These are phyloP conservation scores for Pleodorina starrii DNA, from an alignment of 139 green algal genomes.

Conservation along the genomic window DNA sequence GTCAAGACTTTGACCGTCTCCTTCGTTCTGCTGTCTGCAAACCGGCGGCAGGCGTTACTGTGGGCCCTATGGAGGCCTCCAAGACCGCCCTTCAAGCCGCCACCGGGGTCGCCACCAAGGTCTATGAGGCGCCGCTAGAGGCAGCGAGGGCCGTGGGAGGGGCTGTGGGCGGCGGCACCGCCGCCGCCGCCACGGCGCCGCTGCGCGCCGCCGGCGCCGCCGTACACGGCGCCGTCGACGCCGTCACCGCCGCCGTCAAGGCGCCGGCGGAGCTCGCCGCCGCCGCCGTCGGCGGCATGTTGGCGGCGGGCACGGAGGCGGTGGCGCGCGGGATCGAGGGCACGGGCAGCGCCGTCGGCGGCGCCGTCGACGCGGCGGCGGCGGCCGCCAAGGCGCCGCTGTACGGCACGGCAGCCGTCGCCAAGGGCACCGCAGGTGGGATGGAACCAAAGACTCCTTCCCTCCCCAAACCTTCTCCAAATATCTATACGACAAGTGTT, in stretches of 20 bases:
- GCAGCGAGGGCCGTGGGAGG: neutral
- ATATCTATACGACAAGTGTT: too few relatives aligned
- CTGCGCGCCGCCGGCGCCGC: constrained; percentile 1
- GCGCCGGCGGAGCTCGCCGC: neutral
- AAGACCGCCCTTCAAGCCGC: constrained; percentile 16
- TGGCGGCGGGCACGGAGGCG: neutral
- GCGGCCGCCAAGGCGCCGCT: neutral
- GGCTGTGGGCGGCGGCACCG: neutral
- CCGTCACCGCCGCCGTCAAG: constrained; percentile 21
- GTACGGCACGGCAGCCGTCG: neutral
- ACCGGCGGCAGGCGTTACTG: too few relatives aligned
- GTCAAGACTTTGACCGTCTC: too few relatives aligned
- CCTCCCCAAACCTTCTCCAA: too few relatives aligned
- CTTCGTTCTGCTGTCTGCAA: too few relatives aligned
- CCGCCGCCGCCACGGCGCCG: constrained; percentile 29
- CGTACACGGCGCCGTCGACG: constrained; percentile 6
- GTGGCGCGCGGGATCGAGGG: neutral
- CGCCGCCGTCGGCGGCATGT: neutral
- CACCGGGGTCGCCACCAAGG: constrained; percentile 24
- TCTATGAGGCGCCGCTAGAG: constrained; percentile 44
- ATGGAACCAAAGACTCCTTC: too few relatives aligned
- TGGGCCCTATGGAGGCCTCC: neutral
- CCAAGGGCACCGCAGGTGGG: constrained; percentile 25
- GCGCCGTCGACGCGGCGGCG: neutral
- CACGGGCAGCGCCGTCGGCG: neutral